Conservation (phyloP, 2,329 filamentous ascomycete genomes). For the Verticillium zaregamsianum region DNA sequence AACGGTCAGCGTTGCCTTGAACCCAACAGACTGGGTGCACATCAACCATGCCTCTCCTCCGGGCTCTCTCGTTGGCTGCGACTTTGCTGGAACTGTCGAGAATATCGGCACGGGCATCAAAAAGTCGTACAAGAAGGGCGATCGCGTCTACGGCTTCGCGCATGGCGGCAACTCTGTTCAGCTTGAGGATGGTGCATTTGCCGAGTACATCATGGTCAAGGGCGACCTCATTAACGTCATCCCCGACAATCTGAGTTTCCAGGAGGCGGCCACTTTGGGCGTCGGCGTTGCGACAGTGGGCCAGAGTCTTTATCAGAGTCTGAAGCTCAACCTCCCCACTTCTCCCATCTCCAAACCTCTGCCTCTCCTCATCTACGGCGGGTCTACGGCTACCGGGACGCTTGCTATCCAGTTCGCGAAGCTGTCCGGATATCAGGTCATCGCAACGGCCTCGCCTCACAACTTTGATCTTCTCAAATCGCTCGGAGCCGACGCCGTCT, state of each 20-base stretch:
- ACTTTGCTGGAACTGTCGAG: constrained; percentile 43
- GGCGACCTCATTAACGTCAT: constrained; percentile 35
- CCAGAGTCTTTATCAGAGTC: constrained; percentile 42
- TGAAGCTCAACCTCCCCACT: constrained; percentile 40
- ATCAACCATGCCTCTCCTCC: not conserved
- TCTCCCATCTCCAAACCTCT: constrained; percentile 28
- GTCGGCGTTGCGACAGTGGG: constrained; percentile 38
- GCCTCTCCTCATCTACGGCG: constrained; percentile 40
- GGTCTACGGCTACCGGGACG: constrained; percentile 52
- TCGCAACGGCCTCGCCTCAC: constrained; percentile 31
- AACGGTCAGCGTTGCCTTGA: constrained; percentile 24
- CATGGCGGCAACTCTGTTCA: constrained; percentile 20
- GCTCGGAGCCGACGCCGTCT: constrained; percentile 39
- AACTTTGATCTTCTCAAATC: constrained; percentile 34
- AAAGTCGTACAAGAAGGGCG: constrained; percentile 39
- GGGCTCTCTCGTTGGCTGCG: constrained; percentile 31
- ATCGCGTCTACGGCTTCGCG: constrained; percentile 37
- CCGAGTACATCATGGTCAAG: constrained; percentile 31
- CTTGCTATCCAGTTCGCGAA: constrained; percentile 42
- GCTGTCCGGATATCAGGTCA: constrained; percentile 32
- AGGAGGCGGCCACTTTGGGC: constrained; percentile 41
- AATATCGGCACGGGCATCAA: constrained; percentile 38
- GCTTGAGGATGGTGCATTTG: constrained; percentile 36
- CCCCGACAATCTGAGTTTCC: constrained; percentile 36
- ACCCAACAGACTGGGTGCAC: constrained; percentile 27